Evolutionary conservation across 345 rosid species (phyloP).

Genomic region (Pistacia integerrima): DNA sequence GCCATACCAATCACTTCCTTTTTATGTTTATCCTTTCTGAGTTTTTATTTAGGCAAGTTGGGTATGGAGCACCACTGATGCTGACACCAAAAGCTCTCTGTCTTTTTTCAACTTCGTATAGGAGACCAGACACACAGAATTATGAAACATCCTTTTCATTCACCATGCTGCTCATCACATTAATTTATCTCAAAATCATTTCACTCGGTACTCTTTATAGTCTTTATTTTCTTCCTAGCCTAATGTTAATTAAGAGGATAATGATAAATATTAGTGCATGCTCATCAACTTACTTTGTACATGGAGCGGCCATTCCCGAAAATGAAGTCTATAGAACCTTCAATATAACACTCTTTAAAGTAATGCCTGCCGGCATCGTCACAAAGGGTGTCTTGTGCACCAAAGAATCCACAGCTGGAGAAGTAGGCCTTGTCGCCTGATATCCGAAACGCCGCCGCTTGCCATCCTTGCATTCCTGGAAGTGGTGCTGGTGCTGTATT

Average conservation of each 20-base stretch:
- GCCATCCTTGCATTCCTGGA: conserved; percentile 97
- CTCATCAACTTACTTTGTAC: conserved; percentile 60
- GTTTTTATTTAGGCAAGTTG: conserved; percentile 18
- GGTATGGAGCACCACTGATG: conserved; percentile 13
- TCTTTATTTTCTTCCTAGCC: not conserved
- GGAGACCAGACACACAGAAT: conserved; percentile 8
- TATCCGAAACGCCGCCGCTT: conserved; percentile 89
- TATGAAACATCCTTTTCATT: conserved; percentile 24
- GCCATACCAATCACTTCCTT: not conserved
- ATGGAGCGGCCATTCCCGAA: conserved; percentile 95
- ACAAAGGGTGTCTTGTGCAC: conserved; percentile 93
- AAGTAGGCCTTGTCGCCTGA: conserved; percentile 94
- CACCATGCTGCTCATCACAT: not conserved
- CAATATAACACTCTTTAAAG: conserved; percentile 89
- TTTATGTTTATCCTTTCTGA: not conserved
- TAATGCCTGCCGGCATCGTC: conserved; percentile 96
- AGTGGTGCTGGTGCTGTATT: conserved; percentile 94
- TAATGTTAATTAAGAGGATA: conserved; percentile 6
- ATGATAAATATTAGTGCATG: not conserved
- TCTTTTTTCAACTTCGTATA: conserved; percentile 5
- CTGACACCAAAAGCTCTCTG: conserved; percentile 24
- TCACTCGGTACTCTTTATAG: not conserved
- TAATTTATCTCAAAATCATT: conserved; percentile 1
- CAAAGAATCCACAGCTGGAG: conserved; percentile 86
- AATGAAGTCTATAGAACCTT: conserved; percentile 93